These are phyloP conservation scores for Pichia sp. DNA, from an alignment of 1,139 yeast genomes.

Conservation along the genomic window DNA sequence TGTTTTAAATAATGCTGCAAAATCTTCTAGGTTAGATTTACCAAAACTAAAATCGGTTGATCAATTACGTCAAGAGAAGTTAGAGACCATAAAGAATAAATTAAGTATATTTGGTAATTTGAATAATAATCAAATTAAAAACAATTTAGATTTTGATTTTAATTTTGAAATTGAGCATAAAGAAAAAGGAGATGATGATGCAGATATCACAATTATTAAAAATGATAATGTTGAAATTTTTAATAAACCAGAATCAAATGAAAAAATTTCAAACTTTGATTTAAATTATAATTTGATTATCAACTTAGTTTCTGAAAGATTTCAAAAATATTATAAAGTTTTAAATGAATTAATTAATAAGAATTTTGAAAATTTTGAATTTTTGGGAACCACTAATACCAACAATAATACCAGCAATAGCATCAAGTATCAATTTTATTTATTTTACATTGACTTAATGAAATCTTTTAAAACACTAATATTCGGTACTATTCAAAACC, in stretches of 20 bases:
- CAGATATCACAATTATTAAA: slow-evolving; percentile 10
- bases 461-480: slow-evolving; percentile 24
- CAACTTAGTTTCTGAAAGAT: neutral
- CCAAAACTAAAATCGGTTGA: slow-evolving; percentile 26
- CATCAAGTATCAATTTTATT: slow-evolving; percentile 1
- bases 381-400: neutral
- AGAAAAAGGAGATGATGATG: neutral
- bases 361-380: neutral
- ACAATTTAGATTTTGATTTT: slow-evolving; percentile 8
- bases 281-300: neutral
- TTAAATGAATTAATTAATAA: slow-evolving; percentile 10
- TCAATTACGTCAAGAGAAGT: slow-evolving; percentile 2
- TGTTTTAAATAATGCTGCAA: slow-evolving; percentile 43
- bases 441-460: neutral
- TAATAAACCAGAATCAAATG: neutral
- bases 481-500: slow-evolving; percentile 43
- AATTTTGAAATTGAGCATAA: neutral
- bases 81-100: slow-evolving; percentile 9
- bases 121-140: slow-evolving; percentile 9
- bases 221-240: slow-evolving; percentile 4
- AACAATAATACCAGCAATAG: neutral
- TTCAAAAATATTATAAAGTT: slow-evolving; percentile 15
- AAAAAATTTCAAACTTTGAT: slow-evolving; percentile 4
- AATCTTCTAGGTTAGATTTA: slow-evolving; percentile 33
- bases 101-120: slow-evolving; percentile 16